A percentile compares a stretch with the other conserved stretches of the same genome.
These are phyloP conservation scores for Cyberlindnera galapagoensis DNA, from an alignment of 805 yeast genomes.

Conservation along the genomic window DNA sequence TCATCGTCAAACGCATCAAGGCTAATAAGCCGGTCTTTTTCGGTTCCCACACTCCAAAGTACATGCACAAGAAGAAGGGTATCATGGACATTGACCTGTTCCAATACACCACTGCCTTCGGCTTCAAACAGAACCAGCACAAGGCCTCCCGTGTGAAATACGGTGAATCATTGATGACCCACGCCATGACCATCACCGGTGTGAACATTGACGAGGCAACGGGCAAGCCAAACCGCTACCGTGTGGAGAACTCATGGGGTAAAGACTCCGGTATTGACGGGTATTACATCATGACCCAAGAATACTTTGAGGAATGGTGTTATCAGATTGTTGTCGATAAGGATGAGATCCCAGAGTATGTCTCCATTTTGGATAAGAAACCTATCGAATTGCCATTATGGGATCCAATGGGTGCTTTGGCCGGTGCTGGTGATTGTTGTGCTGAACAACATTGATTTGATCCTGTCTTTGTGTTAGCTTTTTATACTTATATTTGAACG, in stretches of 20 bases:
- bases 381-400: slow-evolving; percentile 64
- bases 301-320: slow-evolving; percentile 68
- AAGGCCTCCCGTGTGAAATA: slow-evolving; percentile 69
- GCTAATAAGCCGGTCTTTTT: slow-evolving; percentile 77
- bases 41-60: slow-evolving; percentile 86
- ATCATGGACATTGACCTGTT: slow-evolving; percentile 66
- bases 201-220: slow-evolving; percentile 57
- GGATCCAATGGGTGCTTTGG: slow-evolving; percentile 79
- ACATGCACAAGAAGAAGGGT: slow-evolving; percentile 53
- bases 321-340: slow-evolving; percentile 62
- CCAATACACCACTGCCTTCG: slow-evolving; percentile 51
- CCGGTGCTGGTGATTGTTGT: slow-evolving; percentile 22
- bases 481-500: no score
- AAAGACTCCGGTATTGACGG: slow-evolving; percentile 62
- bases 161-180: slow-evolving; percentile 77
- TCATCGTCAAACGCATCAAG: slow-evolving; percentile 63
- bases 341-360: slow-evolving; percentile 33
- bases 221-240: slow-evolving; percentile 59
- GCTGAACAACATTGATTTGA: no score
- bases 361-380: slow-evolving; percentile 29
- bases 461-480: no score
- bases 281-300: slow-evolving; percentile 64
- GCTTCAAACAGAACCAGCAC: slow-evolving; percentile 42
- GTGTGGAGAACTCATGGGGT: slow-evolving; percentile 79
- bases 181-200: slow-evolving; percentile 82